phyloP scores from a whole-genome alignment of 495 filamentous ascomycete species.

The Tuber calosporum region DNA sequence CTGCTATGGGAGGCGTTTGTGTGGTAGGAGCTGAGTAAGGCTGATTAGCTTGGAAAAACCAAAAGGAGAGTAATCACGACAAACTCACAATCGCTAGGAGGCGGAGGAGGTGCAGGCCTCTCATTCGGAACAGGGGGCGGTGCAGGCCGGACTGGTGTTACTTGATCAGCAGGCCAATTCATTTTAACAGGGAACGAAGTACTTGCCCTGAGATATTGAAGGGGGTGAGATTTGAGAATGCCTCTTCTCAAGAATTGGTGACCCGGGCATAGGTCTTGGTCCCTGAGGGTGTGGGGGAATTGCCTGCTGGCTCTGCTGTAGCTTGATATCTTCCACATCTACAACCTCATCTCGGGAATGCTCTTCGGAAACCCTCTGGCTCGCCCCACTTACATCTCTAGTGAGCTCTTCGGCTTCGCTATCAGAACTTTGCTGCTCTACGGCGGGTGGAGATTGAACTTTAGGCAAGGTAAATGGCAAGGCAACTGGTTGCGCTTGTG shows the following conservation, averaged over 20 bases:
- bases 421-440: slow-evolving; percentile 42
- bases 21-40: slow-evolving; percentile 47
- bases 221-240: slow-evolving; percentile 42
- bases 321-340: slow-evolving; percentile 60
- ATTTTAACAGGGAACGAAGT: not conserved
- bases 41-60: slow-evolving; percentile 26
- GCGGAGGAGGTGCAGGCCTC: slow-evolving; percentile 61
- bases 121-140: slow-evolving; percentile 58
- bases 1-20: slow-evolving; percentile 48
- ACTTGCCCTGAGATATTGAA: slow-evolving; percentile 52
- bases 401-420: slow-evolving; percentile 46
- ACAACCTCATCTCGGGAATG: slow-evolving; percentile 49
- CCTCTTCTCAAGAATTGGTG: slow-evolving; percentile 40
- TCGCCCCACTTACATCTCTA: slow-evolving; percentile 37
- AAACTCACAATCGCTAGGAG: slow-evolving; percentile 61
- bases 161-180: slow-evolving; percentile 16
- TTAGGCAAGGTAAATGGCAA: slow-evolving; percentile 37
- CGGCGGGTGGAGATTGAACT: slow-evolving; percentile 30
- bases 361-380: slow-evolving; percentile 38
- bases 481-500: slow-evolving; percentile 46
- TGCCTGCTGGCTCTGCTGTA: slow-evolving; percentile 41
- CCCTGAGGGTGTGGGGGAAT: slow-evolving; percentile 45
- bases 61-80: slow-evolving; percentile 10
- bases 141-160: slow-evolving; percentile 46
- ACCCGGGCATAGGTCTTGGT: slow-evolving; percentile 42